Base-by-base conservation (phyloP, 441 rosid species). In the Hura crepitans region DNA sequence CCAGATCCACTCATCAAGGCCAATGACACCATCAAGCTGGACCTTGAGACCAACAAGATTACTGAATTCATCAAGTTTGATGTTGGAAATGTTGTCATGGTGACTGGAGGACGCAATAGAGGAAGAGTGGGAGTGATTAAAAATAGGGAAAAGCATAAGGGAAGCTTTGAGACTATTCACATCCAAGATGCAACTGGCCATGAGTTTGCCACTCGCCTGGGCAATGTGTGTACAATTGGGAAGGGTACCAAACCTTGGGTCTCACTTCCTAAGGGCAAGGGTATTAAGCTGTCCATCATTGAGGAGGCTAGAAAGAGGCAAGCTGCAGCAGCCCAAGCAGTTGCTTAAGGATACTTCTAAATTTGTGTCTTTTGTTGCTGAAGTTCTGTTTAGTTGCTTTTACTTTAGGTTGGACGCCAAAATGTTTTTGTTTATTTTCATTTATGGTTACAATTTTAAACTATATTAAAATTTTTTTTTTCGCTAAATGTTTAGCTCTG, bases 161-260 rank as follows among this genome's bases (percentile, higher is more conserved):
- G 93, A 47, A 88, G 87, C 79, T 90, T 90, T 15, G 96, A 88
- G 69, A 88, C 96, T 20, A 80, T 90, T 69, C 96, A 90, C 42
- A 69, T 90, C 72, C 96, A 90, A 68, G 96, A 90, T 73, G 76
- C 93, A 6, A 72, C 77, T 0, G 93, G 93, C 5, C 90, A 88
- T n/a, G 93, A 90, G 75, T 88, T 88, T 66, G 96, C 92, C 2
- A 90, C 97, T 25, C 89, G 97, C 43, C 63, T 89, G 33, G 90
- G 94, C 53, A 88, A 90, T 77, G 96, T 90, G 56, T 90, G 80
- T 78, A 90, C 92, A 10, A 82, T 90, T 1, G 96, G 94, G 0
- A 88, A 90, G 79, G 92, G 94, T 20, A 79, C 88, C 25, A 90
- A 88, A 71, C 96, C 94, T 0, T 90, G 96, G 92, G 88, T 88